Evolutionary conservation across 202 grass and related monocot species (phyloP), one percentile per base, ranked within the genome.

Genomic region (Setaria italica): DNA sequence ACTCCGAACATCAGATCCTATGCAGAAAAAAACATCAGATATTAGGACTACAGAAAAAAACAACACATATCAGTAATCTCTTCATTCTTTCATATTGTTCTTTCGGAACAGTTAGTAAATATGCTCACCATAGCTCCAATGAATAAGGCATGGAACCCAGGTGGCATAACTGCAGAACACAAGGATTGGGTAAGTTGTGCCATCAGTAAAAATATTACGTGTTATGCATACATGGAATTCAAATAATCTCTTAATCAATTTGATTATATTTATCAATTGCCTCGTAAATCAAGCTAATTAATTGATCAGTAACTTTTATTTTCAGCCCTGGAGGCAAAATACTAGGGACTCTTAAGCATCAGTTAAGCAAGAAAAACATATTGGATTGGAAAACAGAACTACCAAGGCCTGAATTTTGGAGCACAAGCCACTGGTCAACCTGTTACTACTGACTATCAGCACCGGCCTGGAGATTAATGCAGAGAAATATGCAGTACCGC

Each of bases 51-150:
- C 9, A 35, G 21, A 67, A 62, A 78, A 98, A 98, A 83, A 95
- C 93, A 87, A 90, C 88, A 15, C 30, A 67, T 89, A 78, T 89
- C 84, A 82, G 76, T 82, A 47, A 89, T 77, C 78, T 82, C 84
- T 80, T 94, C 93, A 82, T 94, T 89, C 86, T 98, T 98, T 35
- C 53, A 88, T 90, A 98, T 91, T 8, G 89, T 94, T 89, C 91
- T 92, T 57, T 98, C 95, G 2, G 93, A 94, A 87, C 95, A 98
- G 47, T 83, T 85, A 2, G 81, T 91, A 84, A 98, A 98, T 76
- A 92, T 87, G 54, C 87, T 91, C 49, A 98, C 88, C 95, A 98
- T 98, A 83, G 95, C 88, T 94, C 95, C 91, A 58, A 95, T 85
- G 83, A 94, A 95, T 83, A 95, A 89, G 72, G 88, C 89, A 89